Evolutionary conservation across 2,329 filamentous ascomycete genomes (phyloP), one percentile per base, ranked within the genome.

Genomic region (Periconia sp.): DNA sequence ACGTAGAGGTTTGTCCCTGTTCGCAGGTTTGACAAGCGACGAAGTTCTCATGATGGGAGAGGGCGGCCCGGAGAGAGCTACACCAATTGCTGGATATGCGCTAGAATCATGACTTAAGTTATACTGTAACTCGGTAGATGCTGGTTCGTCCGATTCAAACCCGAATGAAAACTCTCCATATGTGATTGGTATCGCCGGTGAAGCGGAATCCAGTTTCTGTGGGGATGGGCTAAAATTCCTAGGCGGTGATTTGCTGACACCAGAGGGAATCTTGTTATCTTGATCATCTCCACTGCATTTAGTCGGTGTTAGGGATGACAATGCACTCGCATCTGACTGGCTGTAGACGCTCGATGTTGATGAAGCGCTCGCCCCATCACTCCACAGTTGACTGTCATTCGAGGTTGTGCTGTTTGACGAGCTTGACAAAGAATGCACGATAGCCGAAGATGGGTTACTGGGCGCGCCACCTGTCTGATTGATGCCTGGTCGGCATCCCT

Each of bases 351-450:
- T 72, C 1, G 69, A 27, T 63, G 70, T 72, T 2, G 69, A 72
- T 1, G 56, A 49, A 9, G 59, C 62, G 44, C 68, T 71, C 41
- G 50, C 62, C 2, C 58, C 53, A 41, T 70, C 69, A 27, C 68
- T 72, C 68, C 66, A 73, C 11, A 64, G 46, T 10, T 65, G 64
- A 49, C 60, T 69, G 15, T 59, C 53, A 6, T 52, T 50, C 1
- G 66, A 70, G 17, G 55, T 64, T 3, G 63, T 62, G 48, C 69
- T 71, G 13, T 68, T 64, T 6, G 67, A 65, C 1, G 66, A 69
- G 45, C 59, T 64, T 23, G 65, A 59, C 37, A 48, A 14, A 33
- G 57, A 50, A 3, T 40, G 45, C 5, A 30, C 33, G 8, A 47
- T 50, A 15, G 49, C 18, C 6, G 49, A 41, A 13, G 42, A 41